Conservation (phyloP, 257 asterid species). For the Solanum rostratum region DNA sequence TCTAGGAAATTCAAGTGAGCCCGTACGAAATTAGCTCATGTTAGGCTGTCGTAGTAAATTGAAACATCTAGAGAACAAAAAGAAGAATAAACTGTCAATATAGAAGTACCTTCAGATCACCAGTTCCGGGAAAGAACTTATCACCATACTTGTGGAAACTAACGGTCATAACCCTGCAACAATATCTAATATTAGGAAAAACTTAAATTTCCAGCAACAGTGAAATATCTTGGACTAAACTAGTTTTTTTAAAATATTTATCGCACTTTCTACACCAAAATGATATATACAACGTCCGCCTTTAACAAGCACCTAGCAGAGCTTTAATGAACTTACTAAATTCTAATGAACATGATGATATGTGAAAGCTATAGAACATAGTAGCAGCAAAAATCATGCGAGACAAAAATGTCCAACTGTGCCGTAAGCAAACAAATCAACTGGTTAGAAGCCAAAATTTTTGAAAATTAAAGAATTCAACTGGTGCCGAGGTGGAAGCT, state of each 20-base stretch:
- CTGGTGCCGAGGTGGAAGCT: not conserved
- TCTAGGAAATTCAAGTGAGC: not conserved
- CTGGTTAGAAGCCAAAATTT: not conserved
- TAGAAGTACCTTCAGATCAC: constrained; percentile 84
- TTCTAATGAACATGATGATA: not conserved
- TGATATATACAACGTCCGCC: not conserved
- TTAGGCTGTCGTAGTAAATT: not conserved
- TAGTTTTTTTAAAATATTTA: not conserved
- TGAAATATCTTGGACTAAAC: not conserved
- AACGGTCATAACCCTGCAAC: constrained; percentile 96
- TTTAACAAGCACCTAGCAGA: not conserved
- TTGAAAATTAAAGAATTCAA: not conserved
- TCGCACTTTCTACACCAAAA: not conserved
- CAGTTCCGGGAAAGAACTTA: constrained; percentile 94
- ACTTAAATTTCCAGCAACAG: not conserved
- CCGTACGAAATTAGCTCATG: not conserved
- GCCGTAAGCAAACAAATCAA: not conserved
- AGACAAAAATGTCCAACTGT: not conserved
- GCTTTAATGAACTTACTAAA: not conserved
- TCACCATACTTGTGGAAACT: constrained; percentile 99
- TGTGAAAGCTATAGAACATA: not conserved
- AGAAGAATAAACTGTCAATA: constrained; percentile 2
- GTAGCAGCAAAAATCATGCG: not conserved
- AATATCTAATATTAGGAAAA: not conserved
- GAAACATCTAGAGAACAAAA: not conserved